Percentiles rank a stretch among this genome's conserved stretches.
These are phyloP conservation scores for Paspalum vaginatum DNA, from an alignment of 176 grass and related monocot genomes.

Conservation along the genomic window DNA sequence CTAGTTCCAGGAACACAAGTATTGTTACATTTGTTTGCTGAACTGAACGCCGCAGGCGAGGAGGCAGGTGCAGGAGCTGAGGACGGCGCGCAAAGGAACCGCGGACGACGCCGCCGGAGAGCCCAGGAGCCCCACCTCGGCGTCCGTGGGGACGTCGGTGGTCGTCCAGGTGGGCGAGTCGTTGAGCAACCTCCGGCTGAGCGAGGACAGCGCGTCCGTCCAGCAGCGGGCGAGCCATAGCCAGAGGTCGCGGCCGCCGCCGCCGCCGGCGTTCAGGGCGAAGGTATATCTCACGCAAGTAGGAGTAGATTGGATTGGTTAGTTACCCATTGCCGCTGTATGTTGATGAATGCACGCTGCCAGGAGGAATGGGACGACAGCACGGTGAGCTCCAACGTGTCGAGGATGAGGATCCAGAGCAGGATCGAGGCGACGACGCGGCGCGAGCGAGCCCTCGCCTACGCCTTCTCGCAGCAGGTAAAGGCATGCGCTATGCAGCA, in stretches of 20 bases:
- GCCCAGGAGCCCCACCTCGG: slow-evolving; percentile 44
- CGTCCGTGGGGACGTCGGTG: slow-evolving; percentile 65
- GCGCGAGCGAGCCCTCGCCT: slow-evolving; percentile 86
- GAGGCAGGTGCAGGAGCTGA: slow-evolving; percentile 41
- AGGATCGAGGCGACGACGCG: slow-evolving; percentile 85
- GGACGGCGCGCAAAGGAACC: neutral
- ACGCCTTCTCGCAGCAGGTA: slow-evolving; percentile 97
- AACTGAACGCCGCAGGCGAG: slow-evolving; percentile 53
- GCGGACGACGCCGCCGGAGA: slow-evolving; percentile 9
- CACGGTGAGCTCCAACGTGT: slow-evolving; percentile 86
- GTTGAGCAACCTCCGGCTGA: slow-evolving; percentile 53
- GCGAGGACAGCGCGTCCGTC: slow-evolving; percentile 57
- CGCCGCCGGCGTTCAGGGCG: slow-evolving; percentile 49
- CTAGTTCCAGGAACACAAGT: neutral
- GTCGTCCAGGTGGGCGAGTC: slow-evolving; percentile 80
- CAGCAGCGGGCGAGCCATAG: slow-evolving; percentile 55
- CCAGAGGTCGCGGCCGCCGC: neutral
- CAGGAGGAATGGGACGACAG: slow-evolving; percentile 99
- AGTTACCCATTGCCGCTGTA: neutral
- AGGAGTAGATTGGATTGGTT: neutral
- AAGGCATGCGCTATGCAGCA: too few species aligned
- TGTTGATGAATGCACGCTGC: neutral
- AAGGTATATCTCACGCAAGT: slow-evolving; percentile 52
- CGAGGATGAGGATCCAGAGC: slow-evolving; percentile 77
- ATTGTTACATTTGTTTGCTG: neutral